Evolutionary conservation across 2,329 filamentous ascomycete species (phyloP), one percentile per base, ranked within the genome.

Genomic region (Calonectria multiphialidica): DNA sequence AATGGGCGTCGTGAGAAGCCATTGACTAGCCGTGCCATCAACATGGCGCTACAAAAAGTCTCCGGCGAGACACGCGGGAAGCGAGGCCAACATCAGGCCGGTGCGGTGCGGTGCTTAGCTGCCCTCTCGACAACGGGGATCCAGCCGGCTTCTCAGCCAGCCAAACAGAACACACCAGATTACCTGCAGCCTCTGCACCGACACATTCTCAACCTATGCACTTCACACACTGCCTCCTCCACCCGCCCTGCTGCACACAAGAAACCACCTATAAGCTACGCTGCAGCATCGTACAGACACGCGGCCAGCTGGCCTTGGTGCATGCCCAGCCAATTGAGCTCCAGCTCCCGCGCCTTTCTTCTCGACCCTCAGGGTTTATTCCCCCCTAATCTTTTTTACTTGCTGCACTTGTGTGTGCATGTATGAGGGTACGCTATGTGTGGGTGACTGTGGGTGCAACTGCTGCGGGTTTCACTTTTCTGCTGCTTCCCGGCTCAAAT

Each of bases 281-380:
- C 69, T 45, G 62, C 40, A 45, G 66, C 66, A 62, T 57, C 64
- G 33, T 64, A 50, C 57, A 62, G 69, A 71, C 69, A 71, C 69
- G 69, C 69, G 69, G 69, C 69, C 64, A 47, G 69, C 69, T 68
- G 47, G 35, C 57, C 62, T 49, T 71, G 57, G 64, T 64, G 49
- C 64, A 25, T 25, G 40, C 30, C 23, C 40, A 33, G 40, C 69
- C 69, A 71, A 71, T 67, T 28, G 49, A 49, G 37, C 40, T 30
- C 18, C 37, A 53, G 57, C 35, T 23, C 55, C 49, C 25, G n/a
- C n/a, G 59, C 40, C 49, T 59, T 61, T 57, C 47, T 50, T 59
- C 57, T 42, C 64, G 55, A 53, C 59, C 68, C 42, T 59, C 57
- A 63, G 59, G 40, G 50, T 67, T 45, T 57, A 47, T 53, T 66